Evolutionary conservation across 2,329 filamentous ascomycete species (phyloP), one percentile per base, ranked within the genome.

Genomic region (Trichophaea hybrida): DNA sequence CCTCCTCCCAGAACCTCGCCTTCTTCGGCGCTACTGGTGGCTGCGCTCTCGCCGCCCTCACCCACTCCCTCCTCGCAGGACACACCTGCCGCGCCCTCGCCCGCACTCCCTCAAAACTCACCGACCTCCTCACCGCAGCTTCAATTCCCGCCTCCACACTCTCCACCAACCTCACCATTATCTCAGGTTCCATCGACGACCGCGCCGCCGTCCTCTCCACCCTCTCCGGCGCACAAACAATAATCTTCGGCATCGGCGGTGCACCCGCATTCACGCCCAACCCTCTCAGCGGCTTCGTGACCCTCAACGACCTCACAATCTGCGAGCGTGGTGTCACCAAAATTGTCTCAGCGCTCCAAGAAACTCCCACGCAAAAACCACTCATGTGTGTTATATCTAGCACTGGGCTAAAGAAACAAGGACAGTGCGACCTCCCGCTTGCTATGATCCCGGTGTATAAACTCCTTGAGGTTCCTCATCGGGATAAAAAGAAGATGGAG

Each of bases 1-100:
- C 24, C 24, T 2, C 38, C 10, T 1, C n/a, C 38, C 38, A 43
- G 38, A 10, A 43, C 38, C 38, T 43, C 38, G 73, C 75, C 49
- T 78, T 81, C 71, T 73, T 80, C 57, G 79, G 79, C 60, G 76
- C 77, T 46, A 79, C 75, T 24, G 75, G 74, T 37, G 78, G 78
- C 52, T 73, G 72, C 62, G 77, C 74, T 57, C 73, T 78, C 59
- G 70, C 76, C 2, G 72, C 73, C 13, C 74, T 81, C 44, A 72
- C 72, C 31, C 71, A 72, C 44, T 70, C 73, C 32, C 74, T 81
- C 6, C 71, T 72, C 13, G 74, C 73, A 8, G 75, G 75, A 37
- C 73, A 76, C 67, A 70, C 67, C 6, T 78, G 76, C 69, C 70
- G 75, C 17, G 59, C 75, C 50, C 72, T 80, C 38, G 77, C 73